Conservation (phyloP, 148 eudicot genomes). For the Fallopia convolvulus region DNA sequence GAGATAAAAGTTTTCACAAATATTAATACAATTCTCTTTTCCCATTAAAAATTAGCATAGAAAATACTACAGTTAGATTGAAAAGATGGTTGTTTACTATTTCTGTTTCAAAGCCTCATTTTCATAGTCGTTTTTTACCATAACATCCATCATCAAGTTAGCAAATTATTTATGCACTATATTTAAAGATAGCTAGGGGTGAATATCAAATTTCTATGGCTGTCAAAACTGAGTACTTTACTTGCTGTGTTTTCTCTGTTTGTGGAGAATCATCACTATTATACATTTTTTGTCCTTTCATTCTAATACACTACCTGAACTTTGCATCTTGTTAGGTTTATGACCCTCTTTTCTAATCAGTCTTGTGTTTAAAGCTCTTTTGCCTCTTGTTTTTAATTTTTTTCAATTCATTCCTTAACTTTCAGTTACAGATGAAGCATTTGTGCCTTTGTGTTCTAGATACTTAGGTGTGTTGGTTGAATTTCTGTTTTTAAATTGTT, state of each 20-base stretch:
- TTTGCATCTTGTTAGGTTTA: background rate
- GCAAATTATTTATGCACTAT: background rate
- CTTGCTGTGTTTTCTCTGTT: background rate
- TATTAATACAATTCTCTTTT: no score
- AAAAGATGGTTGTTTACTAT: background rate
- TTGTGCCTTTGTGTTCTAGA: no score
- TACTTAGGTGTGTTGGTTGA: no score
- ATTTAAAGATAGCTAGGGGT: background rate
- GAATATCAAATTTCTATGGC: background rate
- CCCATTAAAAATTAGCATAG: background rate
- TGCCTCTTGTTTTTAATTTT: no score
- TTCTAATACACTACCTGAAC: background rate
- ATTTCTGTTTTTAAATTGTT: no score
- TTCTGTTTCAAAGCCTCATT: background rate
- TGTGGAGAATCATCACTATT: background rate
- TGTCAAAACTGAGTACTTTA: background rate
- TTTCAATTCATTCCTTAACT: no score
- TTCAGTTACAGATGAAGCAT: no score
- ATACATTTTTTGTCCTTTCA: background rate
- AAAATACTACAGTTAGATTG: no score
- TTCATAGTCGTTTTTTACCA: background rate
- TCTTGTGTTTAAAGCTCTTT: no score
- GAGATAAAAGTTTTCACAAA: background rate
- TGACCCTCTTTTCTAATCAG: no score
- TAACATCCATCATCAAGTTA: background rate